phyloP scores from a whole-genome alignment of 768 basidiomycete genomes.

The Pulveroboletus sp. region DNA sequence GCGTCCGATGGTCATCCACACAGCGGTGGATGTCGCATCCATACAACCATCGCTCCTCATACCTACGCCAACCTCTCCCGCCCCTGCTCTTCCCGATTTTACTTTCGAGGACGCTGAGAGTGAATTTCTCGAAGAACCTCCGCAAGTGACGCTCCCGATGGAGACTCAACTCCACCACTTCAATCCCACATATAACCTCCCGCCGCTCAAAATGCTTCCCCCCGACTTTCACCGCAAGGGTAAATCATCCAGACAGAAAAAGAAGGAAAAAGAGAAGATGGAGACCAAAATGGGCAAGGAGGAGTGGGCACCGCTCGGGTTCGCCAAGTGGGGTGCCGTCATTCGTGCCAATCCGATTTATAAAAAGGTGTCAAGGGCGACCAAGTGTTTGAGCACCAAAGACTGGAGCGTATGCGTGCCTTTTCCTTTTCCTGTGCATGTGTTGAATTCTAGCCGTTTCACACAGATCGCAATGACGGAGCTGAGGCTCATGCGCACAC shows the following conservation, averaged over 20 bases:
- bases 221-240: slow-evolving; percentile 49
- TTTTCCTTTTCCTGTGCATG: background rate
- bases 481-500: slow-evolving; percentile 67
- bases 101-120: slow-evolving; percentile 32
- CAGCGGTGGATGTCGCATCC: slow-evolving; percentile 27
- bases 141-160: slow-evolving; percentile 9
- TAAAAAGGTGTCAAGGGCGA: slow-evolving; percentile 62
- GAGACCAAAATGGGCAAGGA: slow-evolving; percentile 52
- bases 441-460: background rate
- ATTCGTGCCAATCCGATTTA: slow-evolving; percentile 74
- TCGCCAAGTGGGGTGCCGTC: slow-evolving; percentile 70
- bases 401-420: slow-evolving; percentile 73
- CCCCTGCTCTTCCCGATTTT: slow-evolving; percentile 27
- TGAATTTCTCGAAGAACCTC: slow-evolving; percentile 19
- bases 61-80: slow-evolving; percentile 36
- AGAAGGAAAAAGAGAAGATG: slow-evolving; percentile 50
- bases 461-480: slow-evolving; percentile 75
- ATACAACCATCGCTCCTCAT: slow-evolving; percentile 31
- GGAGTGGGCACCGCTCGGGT: slow-evolving; percentile 62
- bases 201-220: slow-evolving; percentile 52
- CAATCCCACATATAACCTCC: slow-evolving; percentile 49
- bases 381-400: slow-evolving; percentile 72
- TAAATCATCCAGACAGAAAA: slow-evolving; percentile 46
- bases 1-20: slow-evolving; percentile 21
- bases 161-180: slow-evolving; percentile 36